Evolutionary conservation across 1,284 basidiomycete genomes (phyloP).

Genomic region (Cryptococcus sp.): DNA sequence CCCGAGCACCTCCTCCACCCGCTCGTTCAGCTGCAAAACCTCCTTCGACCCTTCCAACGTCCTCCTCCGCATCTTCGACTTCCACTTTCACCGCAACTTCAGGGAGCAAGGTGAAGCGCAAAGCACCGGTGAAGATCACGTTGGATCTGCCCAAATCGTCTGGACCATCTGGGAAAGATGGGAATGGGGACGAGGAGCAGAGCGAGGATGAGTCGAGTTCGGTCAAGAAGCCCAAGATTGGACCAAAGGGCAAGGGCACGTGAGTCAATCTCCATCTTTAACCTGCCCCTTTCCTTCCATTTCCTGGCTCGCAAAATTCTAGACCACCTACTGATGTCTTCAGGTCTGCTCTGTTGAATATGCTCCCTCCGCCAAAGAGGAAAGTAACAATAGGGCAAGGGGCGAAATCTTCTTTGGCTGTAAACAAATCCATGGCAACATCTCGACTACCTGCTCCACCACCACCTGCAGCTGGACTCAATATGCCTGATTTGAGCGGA

Average conservation of each 20-base stretch:
- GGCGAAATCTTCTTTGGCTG: conserved; percentile 14
- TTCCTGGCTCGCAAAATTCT: neutral
- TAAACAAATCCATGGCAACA: conserved; percentile 32
- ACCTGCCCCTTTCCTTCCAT: neutral
- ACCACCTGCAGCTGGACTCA: neutral
- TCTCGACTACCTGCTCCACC: conserved; percentile 2
- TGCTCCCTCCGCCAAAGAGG: conserved; percentile 46
- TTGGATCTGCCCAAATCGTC: conserved; percentile 35
- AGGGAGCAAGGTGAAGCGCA: conserved; percentile 14
- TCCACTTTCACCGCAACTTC: conserved; percentile 5
- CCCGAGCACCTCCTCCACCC: neutral
- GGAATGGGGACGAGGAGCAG: conserved; percentile 4
- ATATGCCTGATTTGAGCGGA: neutral
- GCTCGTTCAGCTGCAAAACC: neutral
- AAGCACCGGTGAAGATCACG: conserved; percentile 42
- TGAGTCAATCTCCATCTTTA: conserved; percentile 8
- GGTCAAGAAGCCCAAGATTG: conserved; percentile 21
- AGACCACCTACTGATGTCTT: neutral
- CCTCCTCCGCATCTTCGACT: too few species aligned
- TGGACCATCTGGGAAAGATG: conserved; percentile 2
- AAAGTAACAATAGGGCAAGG: conserved; percentile 22
- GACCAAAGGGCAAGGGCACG: conserved; percentile 24
- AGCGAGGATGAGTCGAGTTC: conserved; percentile 9
- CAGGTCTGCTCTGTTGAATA: conserved; percentile 41
- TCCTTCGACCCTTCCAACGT: too few species aligned